Evolutionary conservation across 2,329 filamentous ascomycete species (phyloP).

Genomic region (Botryotinia calthae): DNA sequence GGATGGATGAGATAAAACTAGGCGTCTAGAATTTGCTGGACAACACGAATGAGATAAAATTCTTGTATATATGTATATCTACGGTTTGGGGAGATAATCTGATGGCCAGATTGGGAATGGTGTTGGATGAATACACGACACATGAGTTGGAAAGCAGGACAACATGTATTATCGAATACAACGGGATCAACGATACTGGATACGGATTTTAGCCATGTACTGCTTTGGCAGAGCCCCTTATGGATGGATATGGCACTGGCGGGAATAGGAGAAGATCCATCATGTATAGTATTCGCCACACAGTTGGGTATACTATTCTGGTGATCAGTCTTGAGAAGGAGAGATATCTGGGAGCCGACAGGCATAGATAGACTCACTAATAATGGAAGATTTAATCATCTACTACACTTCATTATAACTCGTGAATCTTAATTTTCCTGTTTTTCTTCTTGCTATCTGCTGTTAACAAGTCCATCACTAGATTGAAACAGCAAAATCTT

Average conservation of each 20-base stretch:
- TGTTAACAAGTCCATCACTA: neutral
- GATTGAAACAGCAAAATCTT: neutral
- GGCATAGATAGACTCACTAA: neutral
- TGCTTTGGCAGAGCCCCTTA: neutral
- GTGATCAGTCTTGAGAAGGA: neutral
- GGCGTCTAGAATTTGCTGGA: neutral
- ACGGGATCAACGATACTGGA: neutral
- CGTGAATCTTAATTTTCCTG: neutral
- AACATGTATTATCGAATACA: conserved; percentile 2
- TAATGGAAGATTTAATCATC: neutral
- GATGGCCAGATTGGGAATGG: neutral
- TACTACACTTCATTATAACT: neutral
- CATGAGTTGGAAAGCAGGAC: neutral
- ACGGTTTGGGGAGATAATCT: neutral
- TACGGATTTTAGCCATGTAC: neutral
- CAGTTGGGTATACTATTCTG: neutral
- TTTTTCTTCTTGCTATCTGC: neutral
- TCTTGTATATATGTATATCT: conserved; percentile 9
- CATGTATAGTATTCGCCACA: neutral
- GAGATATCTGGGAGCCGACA: neutral
- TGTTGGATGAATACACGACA: neutral
- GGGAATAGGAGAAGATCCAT: neutral
- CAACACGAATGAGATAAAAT: neutral
- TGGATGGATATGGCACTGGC: neutral
- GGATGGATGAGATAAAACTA: neutral